A percentile compares a stretch with the other conserved stretches of the same genome.
phyloP scores from a whole-genome alignment of 2,329 filamentous ascomycete genomes.

The Claviceps sorghi region DNA sequence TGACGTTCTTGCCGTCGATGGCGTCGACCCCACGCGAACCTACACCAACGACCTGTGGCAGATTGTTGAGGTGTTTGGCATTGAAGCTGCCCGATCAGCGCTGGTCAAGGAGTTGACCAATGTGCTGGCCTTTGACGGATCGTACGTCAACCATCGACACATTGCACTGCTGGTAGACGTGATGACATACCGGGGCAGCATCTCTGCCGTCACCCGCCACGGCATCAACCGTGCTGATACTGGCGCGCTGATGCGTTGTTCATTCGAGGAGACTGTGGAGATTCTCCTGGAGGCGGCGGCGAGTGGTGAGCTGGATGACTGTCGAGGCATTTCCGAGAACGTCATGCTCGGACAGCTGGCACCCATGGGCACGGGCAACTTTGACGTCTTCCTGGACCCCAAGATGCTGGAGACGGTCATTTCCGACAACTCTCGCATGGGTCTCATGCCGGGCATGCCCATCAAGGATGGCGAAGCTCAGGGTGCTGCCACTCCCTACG shows the following conservation, averaged over 20 bases:
- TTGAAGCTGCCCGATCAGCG: slow-evolving; percentile 80
- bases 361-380: slow-evolving; percentile 91
- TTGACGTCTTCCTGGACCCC: slow-evolving; percentile 84
- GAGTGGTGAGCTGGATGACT: slow-evolving; percentile 91
- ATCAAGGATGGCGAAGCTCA: slow-evolving; percentile 61
- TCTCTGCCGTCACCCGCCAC: slow-evolving; percentile 94
- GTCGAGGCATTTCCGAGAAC: slow-evolving; percentile 95
- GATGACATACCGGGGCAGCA: slow-evolving; percentile 87
- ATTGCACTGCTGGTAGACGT: slow-evolving; percentile 90
- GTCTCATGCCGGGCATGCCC: slow-evolving; percentile 65
- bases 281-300: slow-evolving; percentile 93
- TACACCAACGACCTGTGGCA: slow-evolving; percentile 95
- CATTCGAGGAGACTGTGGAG: slow-evolving; percentile 97
- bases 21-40: slow-evolving; percentile 72
- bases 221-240: slow-evolving; percentile 98
- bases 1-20: slow-evolving; percentile 70
- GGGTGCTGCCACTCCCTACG: slow-evolving; percentile 88
- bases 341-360: slow-evolving; percentile 96
- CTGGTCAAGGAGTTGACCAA: slow-evolving; percentile 78
- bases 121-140: slow-evolving; percentile 95
- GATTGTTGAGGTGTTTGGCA: slow-evolving; percentile 86
- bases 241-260: slow-evolving; percentile 96
- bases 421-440: slow-evolving; percentile 77
- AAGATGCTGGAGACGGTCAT: slow-evolving; percentile 93
- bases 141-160: slow-evolving; percentile 97